These are phyloP conservation scores for Moesziomyces parantarcticus DNA, from an alignment of 1,284 basidiomycete genomes.

Conservation along the genomic window DNA sequence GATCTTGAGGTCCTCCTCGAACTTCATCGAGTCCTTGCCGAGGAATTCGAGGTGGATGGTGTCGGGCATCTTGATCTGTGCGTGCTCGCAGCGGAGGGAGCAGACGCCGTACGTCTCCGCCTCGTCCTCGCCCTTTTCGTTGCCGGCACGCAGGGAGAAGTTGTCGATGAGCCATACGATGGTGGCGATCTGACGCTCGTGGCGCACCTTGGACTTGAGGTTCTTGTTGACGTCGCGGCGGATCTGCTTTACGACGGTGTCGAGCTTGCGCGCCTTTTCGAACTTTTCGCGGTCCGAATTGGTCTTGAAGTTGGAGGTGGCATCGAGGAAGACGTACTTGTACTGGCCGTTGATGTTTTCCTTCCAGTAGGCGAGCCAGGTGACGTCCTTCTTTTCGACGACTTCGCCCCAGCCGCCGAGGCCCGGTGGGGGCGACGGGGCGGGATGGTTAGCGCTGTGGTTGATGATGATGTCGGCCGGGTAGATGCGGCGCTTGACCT, in stretches of 20 bases:
- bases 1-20: conserved; percentile 65
- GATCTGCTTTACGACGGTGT: conserved; percentile 61
- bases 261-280: conserved; percentile 66
- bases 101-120: conserved; percentile 67
- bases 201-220: conserved; percentile 60
- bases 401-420: conserved; percentile 64
- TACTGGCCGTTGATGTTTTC: conserved; percentile 66
- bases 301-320: conserved; percentile 65
- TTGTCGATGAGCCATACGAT: conserved; percentile 68
- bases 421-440: conserved; percentile 61
- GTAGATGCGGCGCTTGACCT: conserved; percentile 79
- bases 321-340: conserved; percentile 67
- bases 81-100: conserved; percentile 65
- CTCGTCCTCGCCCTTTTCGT: conserved; percentile 68
- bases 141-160: conserved; percentile 67
- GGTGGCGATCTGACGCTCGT: conserved; percentile 66
- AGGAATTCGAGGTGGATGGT: conserved; percentile 65
- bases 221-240: conserved; percentile 60
- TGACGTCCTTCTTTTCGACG: conserved; percentile 64
- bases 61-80: conserved; percentile 58
- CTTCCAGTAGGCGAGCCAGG: conserved; percentile 67
- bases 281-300: conserved; percentile 67
- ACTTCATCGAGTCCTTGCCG: conserved; percentile 67
- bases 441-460: conserved; percentile 61
- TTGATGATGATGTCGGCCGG: conserved; percentile 67